Base-by-base conservation (phyloP, 2,329 filamentous ascomycete species). In the Ceratocystis alfenasii region DNA sequence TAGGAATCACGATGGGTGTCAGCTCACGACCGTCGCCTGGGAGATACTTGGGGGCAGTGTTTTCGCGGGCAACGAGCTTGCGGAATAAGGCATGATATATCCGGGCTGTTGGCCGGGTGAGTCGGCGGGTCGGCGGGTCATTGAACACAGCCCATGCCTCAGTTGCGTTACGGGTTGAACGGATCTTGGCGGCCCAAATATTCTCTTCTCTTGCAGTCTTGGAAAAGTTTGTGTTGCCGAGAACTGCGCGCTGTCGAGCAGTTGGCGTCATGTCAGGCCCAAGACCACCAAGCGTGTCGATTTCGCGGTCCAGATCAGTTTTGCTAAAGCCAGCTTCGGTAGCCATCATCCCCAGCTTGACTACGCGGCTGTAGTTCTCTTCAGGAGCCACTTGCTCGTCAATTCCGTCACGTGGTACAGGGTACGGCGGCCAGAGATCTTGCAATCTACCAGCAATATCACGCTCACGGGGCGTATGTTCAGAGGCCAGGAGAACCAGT, bases 1-100 rank as follows among this genome's bases (percentile, higher is more conserved):
- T 88, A 73, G 76, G 75, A 12, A 68, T 65, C 28, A 59, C 63
- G n/a, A 67, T 67, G n/a, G 67, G 64, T 6, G 66, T 66, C 6
- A 53, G 36, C 45, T 71, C 70, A 25, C 71, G 68, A 30, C 66
- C 71, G 57, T 72, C 70, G 17, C 71, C 70, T 2, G 69, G 62
- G 1, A 69, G 67, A 33, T 70, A 70, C 3, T 63, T 25, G 41
- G 33, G 8, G 5, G 68, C 66, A 20, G 71, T 68, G 28, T 73
- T 70, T 3, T 71, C 69, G 2, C 70, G 72, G 5, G 76, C 77
- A 20, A 77, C 73, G 1, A 87, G 75, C 70, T 86, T 87, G 65
- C 78, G 72, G 68, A 87, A 83, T 81, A 87, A 83, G 66, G 82
- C 81, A 6, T 77, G 76, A 70, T 85, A 87, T 61, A 86, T 79